These are phyloP conservation scores for Podospora appendiculata DNA, from an alignment of 495 filamentous ascomycete genomes.

Conservation along the genomic window DNA sequence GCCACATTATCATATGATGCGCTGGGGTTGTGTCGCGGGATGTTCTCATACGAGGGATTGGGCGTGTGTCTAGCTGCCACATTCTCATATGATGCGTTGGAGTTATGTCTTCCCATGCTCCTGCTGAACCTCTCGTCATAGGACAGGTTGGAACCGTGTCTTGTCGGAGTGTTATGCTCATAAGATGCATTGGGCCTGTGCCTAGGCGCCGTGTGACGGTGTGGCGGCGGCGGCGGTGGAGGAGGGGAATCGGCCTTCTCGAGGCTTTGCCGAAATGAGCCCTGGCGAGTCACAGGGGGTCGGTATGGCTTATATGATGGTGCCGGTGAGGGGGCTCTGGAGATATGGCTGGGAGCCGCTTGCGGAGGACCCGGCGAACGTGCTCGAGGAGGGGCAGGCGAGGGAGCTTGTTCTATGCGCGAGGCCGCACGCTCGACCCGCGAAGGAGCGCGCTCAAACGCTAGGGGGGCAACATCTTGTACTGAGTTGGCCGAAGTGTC, in stretches of 20 bases:
- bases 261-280: constrained; percentile 1
- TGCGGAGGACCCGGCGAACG: constrained; percentile 45
- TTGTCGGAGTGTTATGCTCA: no score
- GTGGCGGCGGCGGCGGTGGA: constrained; percentile 48
- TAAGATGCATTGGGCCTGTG: constrained; percentile 7
- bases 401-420: background rate
- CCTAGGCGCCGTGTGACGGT: constrained; percentile 29
- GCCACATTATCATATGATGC: no score
- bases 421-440: constrained; percentile 10
- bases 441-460: constrained; percentile 13
- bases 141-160: background rate
- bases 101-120: constrained; percentile 1
- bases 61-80: constrained; percentile 16
- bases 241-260: constrained; percentile 32
- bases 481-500: constrained; percentile 24
- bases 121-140: background rate
- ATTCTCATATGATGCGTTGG: constrained; percentile 28
- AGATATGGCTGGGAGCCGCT: background rate
- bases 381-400: constrained; percentile 25
- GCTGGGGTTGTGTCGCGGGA: no score
- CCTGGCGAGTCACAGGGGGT: constrained; percentile 17
- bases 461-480: background rate
- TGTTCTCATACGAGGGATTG: constrained; percentile 14
- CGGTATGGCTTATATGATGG: constrained; percentile 38
- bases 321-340: constrained; percentile 29